Percentiles rank a stretch among this genome's conserved stretches.
These are phyloP conservation scores for Smithsoniella earleae DNA, from an alignment of 163 green algal genomes.

Conservation along the genomic window DNA sequence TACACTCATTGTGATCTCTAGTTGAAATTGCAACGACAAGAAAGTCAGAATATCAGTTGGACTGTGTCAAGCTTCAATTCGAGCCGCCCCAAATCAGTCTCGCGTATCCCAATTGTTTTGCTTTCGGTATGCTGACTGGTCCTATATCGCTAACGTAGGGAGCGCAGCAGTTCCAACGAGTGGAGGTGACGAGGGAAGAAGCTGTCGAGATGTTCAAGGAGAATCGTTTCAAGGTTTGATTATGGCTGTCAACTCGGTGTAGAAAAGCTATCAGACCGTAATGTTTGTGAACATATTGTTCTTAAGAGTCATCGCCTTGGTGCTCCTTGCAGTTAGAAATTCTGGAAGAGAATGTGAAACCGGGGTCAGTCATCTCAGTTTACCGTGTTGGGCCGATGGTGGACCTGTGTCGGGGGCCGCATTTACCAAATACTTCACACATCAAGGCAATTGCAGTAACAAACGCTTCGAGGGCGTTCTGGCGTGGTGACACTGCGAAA, in stretches of 20 bases:
- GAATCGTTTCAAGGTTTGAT: conserved; percentile 95
- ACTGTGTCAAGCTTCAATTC: no score
- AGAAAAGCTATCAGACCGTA: no score
- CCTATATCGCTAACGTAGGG: no score
- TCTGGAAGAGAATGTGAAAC: conserved; percentile 46
- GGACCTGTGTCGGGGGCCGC: conserved; percentile 87
- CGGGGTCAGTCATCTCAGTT: conserved; percentile 73
- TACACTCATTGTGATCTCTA: no score
- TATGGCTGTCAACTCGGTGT: no score
- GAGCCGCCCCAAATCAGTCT: neutral
- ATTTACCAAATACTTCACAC: conserved; percentile 78
- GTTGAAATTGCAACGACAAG: no score
- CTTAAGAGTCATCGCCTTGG: no score
- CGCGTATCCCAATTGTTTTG: neutral
- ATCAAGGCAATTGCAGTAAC: conserved; percentile 68
- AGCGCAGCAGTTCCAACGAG: conserved; percentile 81
- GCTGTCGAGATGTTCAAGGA: conserved; percentile 93
- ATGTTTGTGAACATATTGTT: no score
- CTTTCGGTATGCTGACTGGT: conserved; percentile 33
- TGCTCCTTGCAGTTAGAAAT: conserved; percentile 68
- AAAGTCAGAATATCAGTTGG: no score
- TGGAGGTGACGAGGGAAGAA: conserved; percentile 83
- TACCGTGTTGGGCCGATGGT: conserved; percentile 93
- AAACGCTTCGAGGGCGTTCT: conserved; percentile 76
- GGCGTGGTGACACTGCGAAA: conserved; percentile 73